Percentiles rank a stretch among this genome's conserved stretches.
Evolutionary conservation across 2,329 filamentous ascomycete species (phyloP).

Genomic region (Ophiostoma pallidulum): DNA sequence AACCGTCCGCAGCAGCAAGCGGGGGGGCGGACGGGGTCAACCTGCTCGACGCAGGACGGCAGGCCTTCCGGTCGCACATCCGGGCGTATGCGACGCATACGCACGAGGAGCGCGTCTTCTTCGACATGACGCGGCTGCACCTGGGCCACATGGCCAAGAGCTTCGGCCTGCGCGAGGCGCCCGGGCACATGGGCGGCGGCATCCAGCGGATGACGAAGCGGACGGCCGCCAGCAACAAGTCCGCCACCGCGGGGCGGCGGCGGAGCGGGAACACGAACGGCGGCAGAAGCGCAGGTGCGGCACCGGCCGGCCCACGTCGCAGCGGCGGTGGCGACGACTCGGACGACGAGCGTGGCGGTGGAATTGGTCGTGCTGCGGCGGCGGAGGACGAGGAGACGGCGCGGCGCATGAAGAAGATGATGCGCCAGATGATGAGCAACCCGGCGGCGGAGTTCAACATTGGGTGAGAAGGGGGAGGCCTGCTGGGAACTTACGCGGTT

Average conservation of each 20-base stretch:
- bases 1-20: conserved; percentile 5
- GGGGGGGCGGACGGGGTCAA: conserved; percentile 25
- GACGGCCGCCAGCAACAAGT: conserved; percentile 15
- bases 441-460: conserved; percentile 20
- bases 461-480: conserved; percentile 10
- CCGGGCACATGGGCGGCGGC: conserved; percentile 64
- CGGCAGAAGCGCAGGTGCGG: neutral
- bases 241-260: neutral
- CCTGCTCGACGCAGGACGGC: conserved; percentile 69
- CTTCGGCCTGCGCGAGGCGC: conserved; percentile 81
- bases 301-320: neutral
- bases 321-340: conserved; percentile 17
- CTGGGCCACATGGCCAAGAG: conserved; percentile 90
- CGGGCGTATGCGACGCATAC: conserved; percentile 92
- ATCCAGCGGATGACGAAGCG: conserved; percentile 36
- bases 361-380: conserved; percentile 30
- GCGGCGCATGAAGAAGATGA: conserved; percentile 38
- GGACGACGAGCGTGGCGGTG: conserved; percentile 29
- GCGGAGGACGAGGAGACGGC: conserved; percentile 49
- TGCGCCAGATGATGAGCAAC: conserved; percentile 19
- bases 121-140: conserved; percentile 86
- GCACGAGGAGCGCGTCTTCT: conserved; percentile 72
- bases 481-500: too few relatives aligned
- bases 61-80: conserved; percentile 85
- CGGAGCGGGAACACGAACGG: neutral